These are phyloP conservation scores for Salmacisia buchloeana DNA, from an alignment of 1,284 basidiomycete genomes.

Conservation along the genomic window DNA sequence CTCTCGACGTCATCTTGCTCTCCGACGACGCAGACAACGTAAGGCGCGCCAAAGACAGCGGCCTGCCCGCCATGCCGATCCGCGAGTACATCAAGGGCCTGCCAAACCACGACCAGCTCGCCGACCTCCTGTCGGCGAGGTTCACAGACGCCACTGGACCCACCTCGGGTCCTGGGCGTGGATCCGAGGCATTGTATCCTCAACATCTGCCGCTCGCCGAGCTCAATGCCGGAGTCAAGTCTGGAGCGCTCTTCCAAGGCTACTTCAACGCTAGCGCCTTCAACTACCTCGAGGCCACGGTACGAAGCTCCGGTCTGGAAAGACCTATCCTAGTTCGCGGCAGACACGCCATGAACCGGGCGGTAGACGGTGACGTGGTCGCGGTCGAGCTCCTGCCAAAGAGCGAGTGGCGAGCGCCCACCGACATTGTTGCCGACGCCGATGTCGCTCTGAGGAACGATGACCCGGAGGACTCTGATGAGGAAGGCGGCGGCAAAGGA, in stretches of 20 bases:
- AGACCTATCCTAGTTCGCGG: conserved; percentile 82
- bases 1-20: conserved; percentile 41
- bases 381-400: conserved; percentile 83
- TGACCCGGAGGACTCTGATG: conserved; percentile 61
- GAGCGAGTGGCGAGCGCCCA: conserved; percentile 85
- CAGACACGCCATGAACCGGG: conserved; percentile 88
- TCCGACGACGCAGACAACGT: conserved; percentile 82
- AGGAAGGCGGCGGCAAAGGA: conserved; percentile 48
- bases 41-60: conserved; percentile 54
- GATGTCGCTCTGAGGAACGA: conserved; percentile 76
- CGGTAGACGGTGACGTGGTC: conserved; percentile 88
- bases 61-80: conserved; percentile 37
- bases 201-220: conserved; percentile 75
- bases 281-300: conserved; percentile 87
- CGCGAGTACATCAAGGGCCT: conserved; percentile 47
- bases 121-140: conserved; percentile 42
- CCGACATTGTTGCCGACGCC: conserved; percentile 83
- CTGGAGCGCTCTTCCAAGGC: conserved; percentile 77
- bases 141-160: neutral
- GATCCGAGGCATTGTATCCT: conserved; percentile 29
- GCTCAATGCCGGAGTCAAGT: conserved; percentile 76
- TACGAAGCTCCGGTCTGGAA: conserved; percentile 66
- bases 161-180: conserved; percentile 7
- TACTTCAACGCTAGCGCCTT: conserved; percentile 92
- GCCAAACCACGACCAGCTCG: conserved; percentile 31